A percentile compares a stretch with the other conserved stretches of the same genome.
Evolutionary conservation across 2,329 filamentous ascomycete genomes (phyloP).

Genomic region (Aurifilum marmelostoma): DNA sequence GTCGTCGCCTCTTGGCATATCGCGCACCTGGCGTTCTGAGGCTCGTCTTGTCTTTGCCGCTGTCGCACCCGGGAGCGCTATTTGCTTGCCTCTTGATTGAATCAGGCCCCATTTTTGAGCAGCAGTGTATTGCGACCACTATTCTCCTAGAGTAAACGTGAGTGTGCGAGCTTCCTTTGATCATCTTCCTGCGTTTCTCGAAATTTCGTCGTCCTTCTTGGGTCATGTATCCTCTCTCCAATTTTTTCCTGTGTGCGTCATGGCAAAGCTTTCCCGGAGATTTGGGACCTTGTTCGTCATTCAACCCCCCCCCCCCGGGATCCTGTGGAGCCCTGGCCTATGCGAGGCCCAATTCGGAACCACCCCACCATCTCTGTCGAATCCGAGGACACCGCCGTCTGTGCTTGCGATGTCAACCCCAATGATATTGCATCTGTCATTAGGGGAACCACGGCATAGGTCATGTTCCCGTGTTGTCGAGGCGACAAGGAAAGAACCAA

Average conservation of each 20-base stretch:
- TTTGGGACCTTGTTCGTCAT: conserved; percentile 21
- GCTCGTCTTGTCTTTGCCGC: conserved; percentile 13
- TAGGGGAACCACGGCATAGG: background rate
- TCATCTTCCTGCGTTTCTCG: background rate
- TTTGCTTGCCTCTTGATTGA: conserved; percentile 4
- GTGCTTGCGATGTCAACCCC: background rate
- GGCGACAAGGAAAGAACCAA: background rate
- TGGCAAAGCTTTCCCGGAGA: conserved; percentile 26
- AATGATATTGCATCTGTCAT: background rate
- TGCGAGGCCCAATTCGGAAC: conserved; percentile 20
- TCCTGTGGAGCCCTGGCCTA: conserved; percentile 23
- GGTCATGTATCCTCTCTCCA: conserved; percentile 9
- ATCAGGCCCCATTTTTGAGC: conserved; percentile 3
- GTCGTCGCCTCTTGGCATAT: conserved; percentile 1
- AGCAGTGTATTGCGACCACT: conserved; percentile 19
- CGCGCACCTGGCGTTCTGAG: conserved; percentile 17
- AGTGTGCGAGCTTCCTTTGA: conserved; percentile 16
- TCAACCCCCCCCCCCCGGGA: conserved; percentile 20
- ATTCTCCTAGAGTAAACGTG: conserved; percentile 21
- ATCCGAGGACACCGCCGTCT: conserved; percentile 6
- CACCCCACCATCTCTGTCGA: conserved; percentile 19
- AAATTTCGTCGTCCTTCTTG: conserved; percentile 2
- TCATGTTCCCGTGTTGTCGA: background rate
- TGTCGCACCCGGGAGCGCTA: conserved; percentile 17
- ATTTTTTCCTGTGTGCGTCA: conserved; percentile 23